These are phyloP conservation scores for Alternaria dauci DNA, from an alignment of 2,329 filamentous ascomycete genomes.

Conservation along the genomic window DNA sequence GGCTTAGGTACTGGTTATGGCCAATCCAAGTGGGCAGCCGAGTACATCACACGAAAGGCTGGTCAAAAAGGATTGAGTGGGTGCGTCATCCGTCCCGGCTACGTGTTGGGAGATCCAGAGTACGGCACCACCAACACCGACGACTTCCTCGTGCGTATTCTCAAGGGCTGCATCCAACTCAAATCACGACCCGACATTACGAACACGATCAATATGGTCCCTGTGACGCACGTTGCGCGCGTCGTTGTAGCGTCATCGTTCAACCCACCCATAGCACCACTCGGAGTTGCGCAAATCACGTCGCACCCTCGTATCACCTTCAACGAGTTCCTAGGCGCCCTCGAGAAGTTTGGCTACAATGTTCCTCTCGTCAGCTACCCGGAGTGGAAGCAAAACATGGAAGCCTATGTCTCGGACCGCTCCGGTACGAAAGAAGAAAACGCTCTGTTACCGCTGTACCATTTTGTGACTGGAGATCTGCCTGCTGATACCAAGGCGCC, in stretches of 20 bases:
- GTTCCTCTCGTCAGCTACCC: slow-evolving; percentile 72
- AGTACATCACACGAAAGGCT: slow-evolving; percentile 78
- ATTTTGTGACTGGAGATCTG: slow-evolving; percentile 76
- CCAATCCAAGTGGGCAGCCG: slow-evolving; percentile 85
- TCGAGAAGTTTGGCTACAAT: slow-evolving; percentile 77
- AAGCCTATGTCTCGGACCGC: slow-evolving; percentile 69
- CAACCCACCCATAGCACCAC: slow-evolving; percentile 63
- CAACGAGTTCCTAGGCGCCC: slow-evolving; percentile 76
- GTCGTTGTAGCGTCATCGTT: slow-evolving; percentile 79
- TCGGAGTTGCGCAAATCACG: slow-evolving; percentile 79
- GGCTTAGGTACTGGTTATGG: slow-evolving; percentile 89
- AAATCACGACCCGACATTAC: slow-evolving; percentile 74
- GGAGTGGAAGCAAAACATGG: slow-evolving; percentile 72
- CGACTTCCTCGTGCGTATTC: slow-evolving; percentile 86
- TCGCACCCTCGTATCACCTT: slow-evolving; percentile 79
- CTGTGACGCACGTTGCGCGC: slow-evolving; percentile 83
- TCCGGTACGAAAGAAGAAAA: slow-evolving; percentile 70
- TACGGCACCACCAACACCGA: slow-evolving; percentile 79
- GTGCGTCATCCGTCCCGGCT: slow-evolving; percentile 81
- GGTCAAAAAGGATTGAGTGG: slow-evolving; percentile 78
- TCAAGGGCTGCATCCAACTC: slow-evolving; percentile 88
- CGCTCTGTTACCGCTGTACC: slow-evolving; percentile 74
- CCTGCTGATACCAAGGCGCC: slow-evolving; percentile 74
- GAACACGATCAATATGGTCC: slow-evolving; percentile 90
- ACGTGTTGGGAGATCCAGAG: slow-evolving; percentile 77